Conservation (phyloP, 306 rosid species). For the Betula pendula region DNA sequence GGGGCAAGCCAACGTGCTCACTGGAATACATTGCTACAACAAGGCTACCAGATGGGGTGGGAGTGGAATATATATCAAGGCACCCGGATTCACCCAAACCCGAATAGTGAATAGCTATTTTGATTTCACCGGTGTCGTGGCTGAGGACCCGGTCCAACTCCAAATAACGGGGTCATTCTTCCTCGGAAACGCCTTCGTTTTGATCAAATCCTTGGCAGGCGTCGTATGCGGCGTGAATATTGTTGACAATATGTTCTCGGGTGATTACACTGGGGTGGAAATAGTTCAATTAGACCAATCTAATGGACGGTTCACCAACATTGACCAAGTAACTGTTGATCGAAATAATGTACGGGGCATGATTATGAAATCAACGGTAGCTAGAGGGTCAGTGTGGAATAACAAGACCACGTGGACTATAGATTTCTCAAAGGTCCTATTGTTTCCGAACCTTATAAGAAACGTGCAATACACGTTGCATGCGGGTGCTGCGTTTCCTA, state of each 20-base stretch:
- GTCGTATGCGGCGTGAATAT: conserved; percentile 28
- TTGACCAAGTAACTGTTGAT: conserved; percentile 42
- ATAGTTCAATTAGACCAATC: conserved; percentile 39
- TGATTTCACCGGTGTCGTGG: conserved; percentile 44
- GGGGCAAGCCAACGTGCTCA: conserved; percentile 43
- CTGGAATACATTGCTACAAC: conserved; percentile 48
- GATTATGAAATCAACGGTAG: conserved; percentile 41
- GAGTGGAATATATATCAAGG: conserved; percentile 31
- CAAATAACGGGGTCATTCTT: conserved; percentile 40
- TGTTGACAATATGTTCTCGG: conserved; percentile 45
- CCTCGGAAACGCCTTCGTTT: conserved; percentile 41
- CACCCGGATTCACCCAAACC: conserved; percentile 45
- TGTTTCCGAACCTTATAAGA: conserved; percentile 36
- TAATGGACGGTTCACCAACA: conserved; percentile 20
- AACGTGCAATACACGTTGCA: conserved; percentile 40
- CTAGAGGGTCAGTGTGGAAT: conserved; percentile 26
- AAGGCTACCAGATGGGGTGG: conserved; percentile 44
- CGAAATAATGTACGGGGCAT: conserved; percentile 41
- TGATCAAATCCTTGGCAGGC: conserved; percentile 38
- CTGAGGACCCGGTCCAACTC: conserved; percentile 46
- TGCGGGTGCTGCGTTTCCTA: conserved; percentile 27
- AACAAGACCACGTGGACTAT: conserved; percentile 40
- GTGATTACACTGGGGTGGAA: conserved; percentile 37
- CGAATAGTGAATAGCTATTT: conserved; percentile 38
- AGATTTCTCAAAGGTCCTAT: conserved; percentile 34